Evolutionary conservation across 2,329 filamentous ascomycete species (phyloP), one percentile per base, ranked within the genome.

Genomic region (Hypomyces perniciosus): DNA sequence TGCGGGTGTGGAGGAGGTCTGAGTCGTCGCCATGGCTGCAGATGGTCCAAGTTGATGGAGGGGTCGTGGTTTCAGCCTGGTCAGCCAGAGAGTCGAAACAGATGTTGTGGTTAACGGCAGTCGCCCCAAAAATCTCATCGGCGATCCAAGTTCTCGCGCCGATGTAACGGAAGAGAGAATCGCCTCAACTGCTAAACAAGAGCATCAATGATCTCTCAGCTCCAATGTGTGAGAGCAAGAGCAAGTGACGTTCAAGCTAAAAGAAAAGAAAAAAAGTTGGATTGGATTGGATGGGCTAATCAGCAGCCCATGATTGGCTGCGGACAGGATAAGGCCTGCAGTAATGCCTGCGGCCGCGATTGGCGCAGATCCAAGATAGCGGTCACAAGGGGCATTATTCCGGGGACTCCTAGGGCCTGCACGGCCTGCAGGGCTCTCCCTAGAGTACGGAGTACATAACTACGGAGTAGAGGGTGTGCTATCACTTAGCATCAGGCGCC

Each of bases 111-210:
- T 38, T 37, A 30, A n/a, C n/a, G 40, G 46, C 26, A 34, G 40
- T 20, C 39, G 46, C 43, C 48, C 33, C 50, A 49, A 48, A 38
- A 33, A 37, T 52, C 53, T 52, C 56, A 58, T 58, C 43, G 52
- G 53, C 30, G n/a, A 45, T 33, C 20, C 42, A 1, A 35, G 26
- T 6, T 8, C 10, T 5, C 12, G 42, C 6, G 9, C 20, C 20
- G 20, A 20, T 38, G 44, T 33, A 47, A 47, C 33, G 26, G 13
- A n/a, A 9, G 4, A 27, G 33, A 28, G 2, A 20, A 20, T 20
- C 20, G 20, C 20, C 20, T 20, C 20, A 20, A 20, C 20, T 3
- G 20, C 20, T 3, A 20, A 20, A 20, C 20, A 20, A 20, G 20
- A 20, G 20, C 20, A 20, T 20, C 20, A 2, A 20, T 20, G 20